These are phyloP conservation scores for Alternaria dauci DNA, from an alignment of 2,329 filamentous ascomycete species.

Conservation along the genomic window DNA sequence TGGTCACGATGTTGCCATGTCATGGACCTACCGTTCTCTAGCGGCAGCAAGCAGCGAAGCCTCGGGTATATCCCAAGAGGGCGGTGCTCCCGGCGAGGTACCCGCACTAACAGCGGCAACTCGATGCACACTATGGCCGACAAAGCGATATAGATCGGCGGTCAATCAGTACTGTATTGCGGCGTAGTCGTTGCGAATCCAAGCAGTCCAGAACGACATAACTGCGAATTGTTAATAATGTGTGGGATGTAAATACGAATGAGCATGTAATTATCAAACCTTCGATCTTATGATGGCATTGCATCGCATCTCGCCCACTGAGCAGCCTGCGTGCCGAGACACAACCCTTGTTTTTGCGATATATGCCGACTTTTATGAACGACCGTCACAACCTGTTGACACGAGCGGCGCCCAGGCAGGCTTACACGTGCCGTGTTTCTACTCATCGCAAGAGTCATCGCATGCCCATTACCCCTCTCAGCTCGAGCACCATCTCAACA, in stretches of 20 bases:
- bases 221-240: not conserved
- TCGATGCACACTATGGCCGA: not conserved
- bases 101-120: slow-evolving; percentile 9
- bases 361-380: not conserved
- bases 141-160: not conserved
- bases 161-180: slow-evolving; percentile 5
- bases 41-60: not conserved
- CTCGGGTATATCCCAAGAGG: slow-evolving; percentile 4
- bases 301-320: not conserved
- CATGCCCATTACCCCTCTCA: not conserved
- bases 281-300: not conserved
- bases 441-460: not conserved
- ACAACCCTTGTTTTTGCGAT: not conserved
- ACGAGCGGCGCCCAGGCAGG: not conserved
- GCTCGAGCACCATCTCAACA: not conserved
- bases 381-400: not conserved
- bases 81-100: slow-evolving; percentile 1
- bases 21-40: slow-evolving; percentile 8
- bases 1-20: not conserved
- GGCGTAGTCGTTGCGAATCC: slow-evolving; percentile 1
- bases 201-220: not conserved
- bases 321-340: not conserved
- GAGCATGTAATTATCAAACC: not conserved
- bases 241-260: not conserved
- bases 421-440: not conserved